Percentiles rank a stretch among this genome's conserved stretches.
These are phyloP conservation scores for Exophiala oligosperma DNA, from an alignment of 2,329 filamentous ascomycete genomes.

Conservation along the genomic window DNA sequence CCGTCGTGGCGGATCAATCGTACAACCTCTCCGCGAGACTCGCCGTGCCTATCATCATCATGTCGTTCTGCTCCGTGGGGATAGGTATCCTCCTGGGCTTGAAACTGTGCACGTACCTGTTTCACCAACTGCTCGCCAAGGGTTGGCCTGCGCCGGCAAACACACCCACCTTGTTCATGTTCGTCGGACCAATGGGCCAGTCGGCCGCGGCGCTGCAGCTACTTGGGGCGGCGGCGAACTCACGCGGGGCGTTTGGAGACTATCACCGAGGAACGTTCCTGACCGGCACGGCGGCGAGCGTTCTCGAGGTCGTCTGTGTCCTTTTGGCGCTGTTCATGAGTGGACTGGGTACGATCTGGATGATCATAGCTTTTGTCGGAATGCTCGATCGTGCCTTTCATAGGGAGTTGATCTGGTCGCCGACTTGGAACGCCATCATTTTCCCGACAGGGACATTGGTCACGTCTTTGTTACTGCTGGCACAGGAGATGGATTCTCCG, in stretches of 20 bases:
- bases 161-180: constrained; percentile 38
- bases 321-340: constrained; percentile 41
- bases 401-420: constrained; percentile 19
- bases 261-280: constrained; percentile 39
- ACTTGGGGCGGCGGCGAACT: constrained; percentile 37
- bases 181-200: constrained; percentile 42
- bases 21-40: constrained; percentile 33
- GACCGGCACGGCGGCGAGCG: constrained; percentile 33
- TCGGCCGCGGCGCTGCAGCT: constrained; percentile 37
- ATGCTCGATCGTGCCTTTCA: constrained; percentile 17
- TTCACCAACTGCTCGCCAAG: constrained; percentile 22
- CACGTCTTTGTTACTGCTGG: constrained; percentile 35
- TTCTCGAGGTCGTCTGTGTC: constrained; percentile 37
- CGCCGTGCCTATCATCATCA: constrained; percentile 40
- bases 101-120: constrained; percentile 35
- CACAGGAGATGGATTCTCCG: constrained; percentile 39
- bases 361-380: constrained; percentile 38
- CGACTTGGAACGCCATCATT: constrained; percentile 25
- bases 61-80: constrained; percentile 42
- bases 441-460: constrained; percentile 25
- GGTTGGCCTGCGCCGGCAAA: constrained; percentile 29
- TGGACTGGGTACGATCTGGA: constrained; percentile 45
- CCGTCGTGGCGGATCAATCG: constrained; percentile 9
- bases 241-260: constrained; percentile 33
- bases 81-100: constrained; percentile 36